A percentile compares a stretch with the other conserved stretches of the same genome.
These are phyloP conservation scores for Pelargonium australe DNA, from an alignment of 441 rosid genomes.

Conservation along the genomic window DNA sequence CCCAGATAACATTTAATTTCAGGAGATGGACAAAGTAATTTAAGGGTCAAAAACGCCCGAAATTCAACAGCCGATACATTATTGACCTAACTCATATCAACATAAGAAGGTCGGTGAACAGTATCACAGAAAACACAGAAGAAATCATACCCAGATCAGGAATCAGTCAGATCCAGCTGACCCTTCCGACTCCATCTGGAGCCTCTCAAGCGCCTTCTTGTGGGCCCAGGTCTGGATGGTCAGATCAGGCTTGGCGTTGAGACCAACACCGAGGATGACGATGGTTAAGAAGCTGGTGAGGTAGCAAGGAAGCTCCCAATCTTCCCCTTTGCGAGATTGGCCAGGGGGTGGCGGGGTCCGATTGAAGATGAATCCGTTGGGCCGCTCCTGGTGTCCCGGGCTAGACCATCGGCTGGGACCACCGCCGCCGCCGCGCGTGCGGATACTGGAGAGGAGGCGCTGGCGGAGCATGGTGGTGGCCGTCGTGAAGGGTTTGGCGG, in stretches of 20 bases:
- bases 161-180: not conserved
- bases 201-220: conserved; percentile 28
- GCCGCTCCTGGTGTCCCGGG: conserved; percentile 76
- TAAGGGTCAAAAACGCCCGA: not conserved
- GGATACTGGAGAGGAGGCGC: conserved; percentile 42
- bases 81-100: not conserved
- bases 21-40: not conserved
- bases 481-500: conserved; percentile 22
- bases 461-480: conserved; percentile 50
- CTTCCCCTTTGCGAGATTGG: conserved; percentile 85
- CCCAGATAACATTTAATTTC: not conserved
- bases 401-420: conserved; percentile 66
- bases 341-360: conserved; percentile 64
- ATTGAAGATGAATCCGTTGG: conserved; percentile 73
- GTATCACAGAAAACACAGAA: not conserved
- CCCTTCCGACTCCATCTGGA: conserved; percentile 16
- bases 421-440: conserved; percentile 33
- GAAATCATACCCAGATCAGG: conserved; percentile 2
- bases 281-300: conserved; percentile 82
- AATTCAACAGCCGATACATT: conserved; percentile 1
- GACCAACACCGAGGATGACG: conserved; percentile 33
- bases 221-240: conserved; percentile 31
- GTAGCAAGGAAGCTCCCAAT: conserved; percentile 96
- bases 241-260: conserved; percentile 31
- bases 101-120: not conserved